Evolutionary conservation across 2,329 filamentous ascomycete genomes (phyloP), one percentile per base, ranked within the genome.

Genomic region (Neoscytalidium dimidiatum): DNA sequence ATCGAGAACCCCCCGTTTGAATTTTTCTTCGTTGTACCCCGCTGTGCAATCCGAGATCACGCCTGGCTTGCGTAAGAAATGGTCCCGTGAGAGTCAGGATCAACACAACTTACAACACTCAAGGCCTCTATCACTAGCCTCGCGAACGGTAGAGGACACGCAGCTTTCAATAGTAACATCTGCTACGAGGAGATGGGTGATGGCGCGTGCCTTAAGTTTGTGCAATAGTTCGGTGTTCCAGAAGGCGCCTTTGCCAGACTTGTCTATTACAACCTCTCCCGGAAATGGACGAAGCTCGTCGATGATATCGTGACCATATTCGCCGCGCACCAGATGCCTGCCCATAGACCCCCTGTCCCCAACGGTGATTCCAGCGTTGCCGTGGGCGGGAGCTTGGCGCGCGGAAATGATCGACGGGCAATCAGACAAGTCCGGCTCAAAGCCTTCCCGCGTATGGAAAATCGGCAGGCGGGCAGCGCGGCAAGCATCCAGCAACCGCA

Each of bases 161-260:
- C 85, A 87, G 68, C 84, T 85, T 72, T 87, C 85, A 0, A 84
- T 86, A 0, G 85, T 87, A 11, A 87, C 84, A 0, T 85, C 85
- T n/a, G 80, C 76, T 38, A 88, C 79, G 1, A 88, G 74, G 1
- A 88, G 72, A 72, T 88, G 85, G 2, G 85, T 88, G 64, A 88
- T 83, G 0, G 82, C 85, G 68, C 81, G 77, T 26, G 84, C 82
- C 66, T 85, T 79, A 52, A 88, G 74, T 23, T 80, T 77, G 64
- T 85, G 81, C 68, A 86, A 79, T 5, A 88, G 75, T 28, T 76
- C 75, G 0, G 86, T 88, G 35, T 83, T 81, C 83, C 84, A 88
- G 69, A 86, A 88, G 2, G 83, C 82, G 14, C 85, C 85, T 70
- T 87, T 87, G 8, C 85, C 85, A 2, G 83, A 82, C 72, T 86